phyloP scores from a whole-genome alignment of 441 rosid species.

The Bruguiera hainesii region DNA sequence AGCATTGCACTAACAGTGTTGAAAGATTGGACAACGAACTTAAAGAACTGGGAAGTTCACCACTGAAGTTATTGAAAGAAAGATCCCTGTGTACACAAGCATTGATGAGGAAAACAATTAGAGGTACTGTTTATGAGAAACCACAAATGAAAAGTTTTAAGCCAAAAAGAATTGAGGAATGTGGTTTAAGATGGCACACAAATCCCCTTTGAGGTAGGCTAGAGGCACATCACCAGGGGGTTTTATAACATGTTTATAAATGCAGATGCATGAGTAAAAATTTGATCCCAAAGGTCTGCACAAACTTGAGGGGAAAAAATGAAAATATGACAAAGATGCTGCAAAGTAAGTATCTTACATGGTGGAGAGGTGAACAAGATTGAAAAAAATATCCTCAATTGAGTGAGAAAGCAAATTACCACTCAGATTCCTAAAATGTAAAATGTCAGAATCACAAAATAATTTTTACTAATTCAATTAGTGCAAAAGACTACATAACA shows the following conservation, averaged over 20 bases:
- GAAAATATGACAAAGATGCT: slow-evolving; percentile 2
- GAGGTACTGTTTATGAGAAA: not conserved
- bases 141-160: not conserved
- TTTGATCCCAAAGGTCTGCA: not conserved
- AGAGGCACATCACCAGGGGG: not conserved
- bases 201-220: slow-evolving; percentile 3
- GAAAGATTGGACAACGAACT: slow-evolving; percentile 63
- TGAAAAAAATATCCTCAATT: slow-evolving; percentile 63
- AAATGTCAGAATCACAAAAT: slow-evolving; percentile 15
- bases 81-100: slow-evolving; percentile 59
- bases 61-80: slow-evolving; percentile 86
- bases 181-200: not conserved
- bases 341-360: slow-evolving; percentile 51
- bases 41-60: slow-evolving; percentile 83
- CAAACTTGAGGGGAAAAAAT: not conserved
- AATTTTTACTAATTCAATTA: not conserved
- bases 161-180: not conserved
- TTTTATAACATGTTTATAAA: not conserved
- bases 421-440: slow-evolving; percentile 71
- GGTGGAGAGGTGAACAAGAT: slow-evolving; percentile 47
- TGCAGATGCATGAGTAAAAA: not conserved
- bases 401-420: slow-evolving; percentile 72
- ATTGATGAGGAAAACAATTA: slow-evolving; percentile 12
- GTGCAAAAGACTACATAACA: slow-evolving; percentile 19
- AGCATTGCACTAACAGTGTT: slow-evolving; percentile 57